Evolutionary conservation across 345 rosid species (phyloP).

Genomic region (Lepidium didymum): DNA sequence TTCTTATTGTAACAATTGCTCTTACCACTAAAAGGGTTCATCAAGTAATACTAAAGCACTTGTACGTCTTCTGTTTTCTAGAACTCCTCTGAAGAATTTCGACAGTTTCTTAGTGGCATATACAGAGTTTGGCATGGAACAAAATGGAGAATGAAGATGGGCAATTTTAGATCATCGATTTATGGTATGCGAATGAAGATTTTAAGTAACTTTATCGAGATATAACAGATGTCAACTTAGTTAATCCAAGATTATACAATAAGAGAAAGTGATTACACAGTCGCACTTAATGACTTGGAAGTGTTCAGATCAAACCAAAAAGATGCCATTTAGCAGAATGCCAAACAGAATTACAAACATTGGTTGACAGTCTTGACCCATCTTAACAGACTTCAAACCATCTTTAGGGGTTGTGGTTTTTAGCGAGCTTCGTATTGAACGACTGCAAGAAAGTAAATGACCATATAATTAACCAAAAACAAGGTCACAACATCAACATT

Average conservation of each 20-base stretch:
- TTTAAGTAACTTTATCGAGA: neutral
- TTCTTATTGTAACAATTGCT: neutral
- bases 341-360: neutral
- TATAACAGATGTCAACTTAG: neutral
- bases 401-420: neutral
- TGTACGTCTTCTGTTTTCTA: neutral
- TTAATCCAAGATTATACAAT: neutral
- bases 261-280: neutral
- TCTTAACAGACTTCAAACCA: neutral
- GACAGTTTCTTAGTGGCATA: neutral
- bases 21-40: neutral
- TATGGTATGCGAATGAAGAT: too few species aligned
- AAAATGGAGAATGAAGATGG: neutral
- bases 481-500: neutral
- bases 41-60: neutral
- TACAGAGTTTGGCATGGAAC: neutral
- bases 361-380: neutral
- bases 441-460: conserved; percentile 36
- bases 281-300: neutral
- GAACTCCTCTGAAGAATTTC: neutral
- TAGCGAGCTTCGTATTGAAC: conserved; percentile 67
- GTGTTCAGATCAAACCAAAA: neutral
- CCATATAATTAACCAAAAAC: conserved; percentile 1
- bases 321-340: neutral
- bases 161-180: neutral